A percentile compares a stretch with the other conserved stretches of the same genome.
These are phyloP conservation scores for Rhodosporidiobolus sp. DNA, from an alignment of 768 basidiomycete genomes.

Conservation along the genomic window DNA sequence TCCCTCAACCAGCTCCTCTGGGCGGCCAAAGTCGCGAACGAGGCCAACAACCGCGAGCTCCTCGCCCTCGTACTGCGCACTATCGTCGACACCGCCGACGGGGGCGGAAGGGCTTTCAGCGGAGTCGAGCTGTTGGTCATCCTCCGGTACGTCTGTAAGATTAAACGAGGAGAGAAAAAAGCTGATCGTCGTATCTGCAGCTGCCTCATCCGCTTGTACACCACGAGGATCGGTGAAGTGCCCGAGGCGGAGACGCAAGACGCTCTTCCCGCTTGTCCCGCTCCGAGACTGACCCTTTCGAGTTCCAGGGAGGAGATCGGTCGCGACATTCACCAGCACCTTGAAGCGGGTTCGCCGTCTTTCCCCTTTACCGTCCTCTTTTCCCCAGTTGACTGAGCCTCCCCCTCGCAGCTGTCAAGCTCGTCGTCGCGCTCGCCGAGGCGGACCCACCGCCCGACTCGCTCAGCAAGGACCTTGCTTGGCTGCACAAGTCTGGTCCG, in stretches of 20 bases:
- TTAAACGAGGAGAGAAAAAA: no score
- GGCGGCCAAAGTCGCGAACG: slow-evolving; percentile 12
- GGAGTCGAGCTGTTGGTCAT: slow-evolving; percentile 1
- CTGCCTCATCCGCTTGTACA: background rate
- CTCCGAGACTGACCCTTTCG: no score
- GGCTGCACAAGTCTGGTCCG: slow-evolving; percentile 17
- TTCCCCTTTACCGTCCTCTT: rapidly evolving
- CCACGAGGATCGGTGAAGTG: background rate
- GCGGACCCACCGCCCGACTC: background rate
- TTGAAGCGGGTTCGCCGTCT: background rate
- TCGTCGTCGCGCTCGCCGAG: background rate
- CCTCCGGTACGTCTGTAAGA: no score
- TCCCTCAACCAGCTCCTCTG: slow-evolving; percentile 6
- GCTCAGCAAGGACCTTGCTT: slow-evolving; percentile 4
- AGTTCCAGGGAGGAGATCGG: no score
- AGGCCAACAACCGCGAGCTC: background rate
- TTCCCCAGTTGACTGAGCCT: background rate
- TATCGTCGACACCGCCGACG: background rate
- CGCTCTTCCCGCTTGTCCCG: background rate
- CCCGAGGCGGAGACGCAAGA: background rate
- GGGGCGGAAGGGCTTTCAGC: no score
- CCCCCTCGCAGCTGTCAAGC: background rate
- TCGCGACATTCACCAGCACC: background rate
- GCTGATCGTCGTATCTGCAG: background rate
- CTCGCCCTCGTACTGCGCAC: background rate